Evolutionary conservation across 208 protist genomes (phyloP).

Genomic region (Willaertia magna): DNA sequence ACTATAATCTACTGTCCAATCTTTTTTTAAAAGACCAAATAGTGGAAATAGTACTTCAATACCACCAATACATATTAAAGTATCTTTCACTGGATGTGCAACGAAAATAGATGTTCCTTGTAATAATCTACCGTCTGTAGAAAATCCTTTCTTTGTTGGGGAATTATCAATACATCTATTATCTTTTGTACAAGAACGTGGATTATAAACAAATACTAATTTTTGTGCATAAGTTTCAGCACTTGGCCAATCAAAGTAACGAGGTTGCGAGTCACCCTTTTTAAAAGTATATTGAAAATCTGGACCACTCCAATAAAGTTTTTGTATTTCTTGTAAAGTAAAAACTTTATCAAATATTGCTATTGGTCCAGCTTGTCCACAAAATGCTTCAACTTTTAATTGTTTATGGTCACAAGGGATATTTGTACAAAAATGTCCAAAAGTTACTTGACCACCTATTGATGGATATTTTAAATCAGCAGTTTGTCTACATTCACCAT

Average conservation of each 20-base stretch:
- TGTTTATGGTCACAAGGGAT: not conserved
- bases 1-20: not conserved
- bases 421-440: not conserved
- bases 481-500: not conserved
- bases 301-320: not conserved
- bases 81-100: not conserved
- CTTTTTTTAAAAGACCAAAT: conserved; percentile 1
- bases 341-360: not conserved
- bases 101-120: not conserved
- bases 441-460: not conserved
- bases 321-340: not conserved
- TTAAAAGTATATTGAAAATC: conserved; percentile 12
- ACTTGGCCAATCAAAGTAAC: not conserved
- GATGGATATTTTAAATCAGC: not conserved
- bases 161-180: not conserved
- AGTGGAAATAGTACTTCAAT: not conserved
- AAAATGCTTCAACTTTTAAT: not conserved
- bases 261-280: not conserved
- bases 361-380: not conserved
- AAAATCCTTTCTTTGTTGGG: not conserved
- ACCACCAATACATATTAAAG: conserved; percentile 6
- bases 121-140: not conserved
- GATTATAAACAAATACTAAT: not conserved
- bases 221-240: not conserved
- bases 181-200: not conserved